Base-by-base conservation (phyloP, 2,329 filamentous ascomycete species). In the Aspergillus costaricaensis region DNA sequence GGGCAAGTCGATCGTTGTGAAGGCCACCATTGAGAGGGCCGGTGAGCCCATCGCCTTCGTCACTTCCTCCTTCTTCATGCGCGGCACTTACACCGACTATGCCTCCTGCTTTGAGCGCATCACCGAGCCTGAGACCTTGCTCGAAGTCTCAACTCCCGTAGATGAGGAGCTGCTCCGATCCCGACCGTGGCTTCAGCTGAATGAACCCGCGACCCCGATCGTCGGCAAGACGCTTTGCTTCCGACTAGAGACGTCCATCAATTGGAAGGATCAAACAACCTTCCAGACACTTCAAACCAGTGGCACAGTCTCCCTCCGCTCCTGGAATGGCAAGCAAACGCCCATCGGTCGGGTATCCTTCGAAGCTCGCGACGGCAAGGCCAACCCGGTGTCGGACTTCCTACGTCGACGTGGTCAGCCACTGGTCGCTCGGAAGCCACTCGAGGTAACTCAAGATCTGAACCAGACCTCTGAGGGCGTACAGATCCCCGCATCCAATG, bases 401-500 rank as follows among this genome's bases (percentile, higher is more conserved):
- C 41, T 62, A 10, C 15, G n/a, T 8, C 57, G 60, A 5, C 57
- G 58, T n/a, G 60, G 57, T 2, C 17, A 23, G 15, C 49, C 50
- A 1, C 21, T 15, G 14, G 19, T 21, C 21, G 21, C 17, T 14
- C 30, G 3, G 43, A 54, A 17, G 9, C 8, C 8, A 6, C 48
- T 14, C 25, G 41, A 41, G 2, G n/a, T 32, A 15, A 23, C 8
- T 49, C 43, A 23, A 21, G 50, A 38, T 0, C 32, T 41, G 38
- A 44, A 5, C 27, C 52, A 9, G 17, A 12, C 41, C 2, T 48
- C 36, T 7, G 30, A 49, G 3, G 12, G 19, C 2, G 36, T 59
- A 5, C 17, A 12, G 8, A 57, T 57, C 1, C 59, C 59, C 5
- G 19, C 19, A 1, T 19, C 32, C 12, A 98, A 97, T 79, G 93